Percentiles rank a stretch among this genome's conserved stretches.
These are phyloP conservation scores for Alternaria tenuissima DNA, from an alignment of 2,329 filamentous ascomycete genomes.

Conservation along the genomic window DNA sequence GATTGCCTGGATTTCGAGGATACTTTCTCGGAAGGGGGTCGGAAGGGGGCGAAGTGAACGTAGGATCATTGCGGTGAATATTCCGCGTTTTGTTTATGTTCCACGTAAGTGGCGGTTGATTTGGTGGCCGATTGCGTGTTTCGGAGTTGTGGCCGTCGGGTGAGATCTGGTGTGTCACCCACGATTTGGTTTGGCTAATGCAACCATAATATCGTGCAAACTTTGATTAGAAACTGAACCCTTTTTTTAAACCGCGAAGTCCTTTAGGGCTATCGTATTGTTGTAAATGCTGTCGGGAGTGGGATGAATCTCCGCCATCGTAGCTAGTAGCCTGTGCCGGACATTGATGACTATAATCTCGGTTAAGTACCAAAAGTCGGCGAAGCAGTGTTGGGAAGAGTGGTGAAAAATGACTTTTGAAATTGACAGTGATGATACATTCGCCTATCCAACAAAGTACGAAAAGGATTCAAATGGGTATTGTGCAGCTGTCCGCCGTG, in stretches of 20 bases:
- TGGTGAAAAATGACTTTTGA: conserved; percentile 15
- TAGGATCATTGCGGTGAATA: neutral
- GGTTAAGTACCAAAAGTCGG: conserved; percentile 15
- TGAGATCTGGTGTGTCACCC: conserved; percentile 5
- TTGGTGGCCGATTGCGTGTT: conserved; percentile 8
- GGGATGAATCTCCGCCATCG: neutral
- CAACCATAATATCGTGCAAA: conserved; percentile 7
- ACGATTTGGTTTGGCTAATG: conserved; percentile 16
- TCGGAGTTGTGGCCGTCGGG: conserved; percentile 34
- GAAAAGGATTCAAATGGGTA: conserved; percentile 41
- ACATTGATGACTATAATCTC: conserved; percentile 14
- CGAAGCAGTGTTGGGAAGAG: conserved; percentile 5
- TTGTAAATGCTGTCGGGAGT: neutral
- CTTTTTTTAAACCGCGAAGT: neutral
- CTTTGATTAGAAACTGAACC: conserved; percentile 4
- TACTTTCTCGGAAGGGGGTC: neutral
- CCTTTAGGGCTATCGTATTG: neutral
- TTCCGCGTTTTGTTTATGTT: conserved; percentile 3
- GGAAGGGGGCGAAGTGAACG: neutral
- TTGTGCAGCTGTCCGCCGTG: conserved; percentile 38
- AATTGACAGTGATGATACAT: conserved; percentile 35
- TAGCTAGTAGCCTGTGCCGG: neutral
- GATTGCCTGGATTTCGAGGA: neutral
- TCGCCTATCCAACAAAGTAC: conserved; percentile 32
- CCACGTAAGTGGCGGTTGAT: conserved; percentile 7